Evolutionary conservation across 306 rosid species (phyloP).

Genomic region (Acacia acuminata): DNA sequence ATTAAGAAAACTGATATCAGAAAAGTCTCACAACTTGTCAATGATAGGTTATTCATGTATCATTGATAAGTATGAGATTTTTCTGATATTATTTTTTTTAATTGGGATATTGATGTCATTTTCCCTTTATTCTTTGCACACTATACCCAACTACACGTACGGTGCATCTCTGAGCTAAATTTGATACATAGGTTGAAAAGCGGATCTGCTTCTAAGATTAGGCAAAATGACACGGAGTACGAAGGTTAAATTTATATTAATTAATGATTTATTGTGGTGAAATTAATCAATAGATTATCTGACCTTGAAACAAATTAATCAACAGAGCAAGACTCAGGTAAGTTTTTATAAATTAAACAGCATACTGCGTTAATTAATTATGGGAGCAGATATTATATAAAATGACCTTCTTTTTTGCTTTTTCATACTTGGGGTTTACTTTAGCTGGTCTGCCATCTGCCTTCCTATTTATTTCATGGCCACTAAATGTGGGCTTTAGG

Average conservation of each 20-base stretch:
- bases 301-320: background rate
- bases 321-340: background rate
- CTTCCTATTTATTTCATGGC: background rate
- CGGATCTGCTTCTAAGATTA: background rate
- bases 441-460: background rate
- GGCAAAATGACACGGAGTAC: background rate
- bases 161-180: background rate
- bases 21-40: too few relatives aligned
- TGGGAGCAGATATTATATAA: background rate
- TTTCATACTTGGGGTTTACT: background rate
- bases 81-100: too few relatives aligned
- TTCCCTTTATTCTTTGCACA: too few relatives aligned
- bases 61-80: too few relatives aligned
- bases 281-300: background rate
- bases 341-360: background rate
- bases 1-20: too few relatives aligned
- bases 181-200: background rate
- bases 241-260: too few relatives aligned
- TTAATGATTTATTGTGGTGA: background rate
- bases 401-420: background rate
- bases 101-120: too few relatives aligned
- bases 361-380: background rate
- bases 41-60: too few relatives aligned
- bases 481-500: background rate
- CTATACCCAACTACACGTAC: too few relatives aligned